Evolutionary conservation across 1,284 basidiomycete genomes (phyloP).

Genomic region (Pyrrhoderma lamaoense): DNA sequence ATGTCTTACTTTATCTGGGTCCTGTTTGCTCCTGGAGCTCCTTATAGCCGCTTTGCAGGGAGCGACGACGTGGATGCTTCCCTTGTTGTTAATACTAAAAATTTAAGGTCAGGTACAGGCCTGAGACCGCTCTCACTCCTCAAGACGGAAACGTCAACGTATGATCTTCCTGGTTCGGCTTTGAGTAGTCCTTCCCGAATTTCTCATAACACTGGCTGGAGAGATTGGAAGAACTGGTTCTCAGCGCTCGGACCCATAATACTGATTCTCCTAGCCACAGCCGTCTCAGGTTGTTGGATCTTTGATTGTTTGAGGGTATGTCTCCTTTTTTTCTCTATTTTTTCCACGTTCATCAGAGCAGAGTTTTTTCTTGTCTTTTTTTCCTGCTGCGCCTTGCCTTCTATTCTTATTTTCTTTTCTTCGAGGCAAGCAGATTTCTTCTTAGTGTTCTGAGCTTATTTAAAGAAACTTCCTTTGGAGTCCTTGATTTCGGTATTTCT

Average conservation of each 20-base stretch:
- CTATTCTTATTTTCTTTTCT: too few relatives aligned
- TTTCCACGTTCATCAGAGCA: too few relatives aligned
- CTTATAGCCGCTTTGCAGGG: not conserved
- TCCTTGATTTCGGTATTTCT: too few relatives aligned
- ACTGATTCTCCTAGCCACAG: not conserved
- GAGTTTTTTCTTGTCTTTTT: too few relatives aligned
- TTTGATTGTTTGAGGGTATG: too few relatives aligned
- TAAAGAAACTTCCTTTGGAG: too few relatives aligned
- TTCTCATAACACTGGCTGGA: not conserved
- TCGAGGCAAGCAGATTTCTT: too few relatives aligned
- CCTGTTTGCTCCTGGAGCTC: conserved; percentile 1
- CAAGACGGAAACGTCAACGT: not conserved
- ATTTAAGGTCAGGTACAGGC: not conserved
- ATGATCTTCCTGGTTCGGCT: not conserved
- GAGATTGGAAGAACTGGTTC: not conserved
- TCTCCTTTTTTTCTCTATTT: too few relatives aligned
- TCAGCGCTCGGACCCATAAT: not conserved
- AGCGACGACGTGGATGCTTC: too few relatives aligned
- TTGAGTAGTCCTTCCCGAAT: not conserved
- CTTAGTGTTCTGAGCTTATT: too few relatives aligned
- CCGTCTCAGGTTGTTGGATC: not conserved
- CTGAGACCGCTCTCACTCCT: conserved; percentile 7
- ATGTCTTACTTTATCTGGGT: conserved; percentile 4
- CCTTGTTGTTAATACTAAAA: not conserved
- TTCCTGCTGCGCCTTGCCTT: too few relatives aligned